Evolutionary conservation across 495 filamentous ascomycete species (phyloP).

Genomic region (Annulohypoxylon nitens): DNA sequence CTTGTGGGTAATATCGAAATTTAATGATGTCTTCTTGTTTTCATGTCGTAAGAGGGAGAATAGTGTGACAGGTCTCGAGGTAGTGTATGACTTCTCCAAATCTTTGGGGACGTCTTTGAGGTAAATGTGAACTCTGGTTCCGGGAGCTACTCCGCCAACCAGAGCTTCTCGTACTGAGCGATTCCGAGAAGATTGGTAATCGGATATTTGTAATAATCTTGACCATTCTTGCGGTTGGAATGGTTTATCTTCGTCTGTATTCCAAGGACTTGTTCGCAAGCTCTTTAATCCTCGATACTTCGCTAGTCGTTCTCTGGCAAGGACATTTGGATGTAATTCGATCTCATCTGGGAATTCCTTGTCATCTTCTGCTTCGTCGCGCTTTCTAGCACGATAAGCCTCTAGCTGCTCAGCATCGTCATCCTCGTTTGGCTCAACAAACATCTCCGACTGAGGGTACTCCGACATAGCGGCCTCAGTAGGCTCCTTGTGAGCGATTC

Average conservation of each 20-base stretch:
- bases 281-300: conserved; percentile 93
- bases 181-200: conserved; percentile 86
- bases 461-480: conserved; percentile 87
- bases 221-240: conserved; percentile 92
- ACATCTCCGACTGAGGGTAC: conserved; percentile 90
- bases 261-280: conserved; percentile 86
- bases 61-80: conserved; percentile 72
- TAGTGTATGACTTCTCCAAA: conserved; percentile 66
- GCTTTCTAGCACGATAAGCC: conserved; percentile 80
- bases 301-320: conserved; percentile 85
- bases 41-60: conserved; percentile 93
- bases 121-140: conserved; percentile 83
- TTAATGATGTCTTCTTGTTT: conserved; percentile 89
- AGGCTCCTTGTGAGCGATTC: conserved; percentile 72
- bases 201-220: conserved; percentile 81
- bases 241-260: conserved; percentile 84
- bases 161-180: conserved; percentile 81
- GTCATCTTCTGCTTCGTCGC: conserved; percentile 85
- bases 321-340: conserved; percentile 88
- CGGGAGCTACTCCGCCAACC: conserved; percentile 84
- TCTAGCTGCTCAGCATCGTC: conserved; percentile 84
- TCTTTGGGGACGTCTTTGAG: conserved; percentile 77
- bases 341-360: conserved; percentile 97
- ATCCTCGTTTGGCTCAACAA: conserved; percentile 86
- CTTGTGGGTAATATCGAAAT: conserved; percentile 85